Evolutionary conservation across 2,329 filamentous ascomycete genomes (phyloP), one percentile per base, ranked within the genome.

Genomic region (Malbranchea cinnamomea): DNA sequence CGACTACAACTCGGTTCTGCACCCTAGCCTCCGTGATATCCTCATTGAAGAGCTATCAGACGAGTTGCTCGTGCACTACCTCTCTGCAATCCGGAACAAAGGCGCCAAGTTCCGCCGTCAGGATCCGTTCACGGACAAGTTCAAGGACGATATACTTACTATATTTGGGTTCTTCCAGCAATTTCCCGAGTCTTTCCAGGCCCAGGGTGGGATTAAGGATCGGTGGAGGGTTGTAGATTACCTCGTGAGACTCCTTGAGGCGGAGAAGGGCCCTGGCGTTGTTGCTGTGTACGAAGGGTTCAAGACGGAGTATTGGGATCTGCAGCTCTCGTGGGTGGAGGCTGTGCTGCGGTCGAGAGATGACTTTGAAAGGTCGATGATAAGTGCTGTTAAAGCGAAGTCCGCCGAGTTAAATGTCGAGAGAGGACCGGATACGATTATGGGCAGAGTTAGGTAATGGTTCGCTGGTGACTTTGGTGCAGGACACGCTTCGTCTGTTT

Each of bases 301-400:
- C 60, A 95, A 94, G 65, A 62, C 58, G 22, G 67, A 71, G 26
- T 94, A 93, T 54, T 93, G 87, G 81, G 89, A 98, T 56, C 62
- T 95, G 50, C 83, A 91, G 53, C 75, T 95, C 35, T 78, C 75
- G 26, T 98, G 89, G 89, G 84, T 98, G 5, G 91, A 98, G 63
- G 78, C 81, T 5, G 87, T 93, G 27, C 51, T 98, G 39, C 69
- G 85, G 41, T 67, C 74, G 2, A 67, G 91, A 42, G 89, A 98
- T 54, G 89, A 98, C 59, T 95, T 92, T 57, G 89, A 95, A 54
- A 67, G 87, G 42, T 69, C 71, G 36, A 83, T 95, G 80, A 56
- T 95, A 39, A 89, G 83, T 48, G 69, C 73, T 11, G 78, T 95
- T 28, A 95, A 95, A 64, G 74, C 74, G 2, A 72, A 76, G 50